phyloP scores from a whole-genome alignment of 2,329 filamentous ascomycete species.

The Alternaria hordeiaustralica region DNA sequence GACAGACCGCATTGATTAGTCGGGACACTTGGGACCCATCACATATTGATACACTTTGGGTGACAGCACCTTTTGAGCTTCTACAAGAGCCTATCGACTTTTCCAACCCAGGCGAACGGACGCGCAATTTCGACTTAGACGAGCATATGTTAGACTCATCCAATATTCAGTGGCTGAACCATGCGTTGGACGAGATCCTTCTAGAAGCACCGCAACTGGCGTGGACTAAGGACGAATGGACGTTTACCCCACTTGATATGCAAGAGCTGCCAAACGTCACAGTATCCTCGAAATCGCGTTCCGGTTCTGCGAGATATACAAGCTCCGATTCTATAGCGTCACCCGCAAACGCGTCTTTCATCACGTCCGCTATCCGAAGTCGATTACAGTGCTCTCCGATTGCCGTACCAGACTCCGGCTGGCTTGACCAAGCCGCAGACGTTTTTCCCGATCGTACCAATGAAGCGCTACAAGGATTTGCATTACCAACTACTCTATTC shows the following conservation, averaged over 20 bases:
- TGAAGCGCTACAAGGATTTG: neutral
- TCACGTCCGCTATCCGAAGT: neutral
- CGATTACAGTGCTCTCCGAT: neutral
- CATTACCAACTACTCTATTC: neutral
- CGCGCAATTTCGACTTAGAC: neutral
- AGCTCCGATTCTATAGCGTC: neutral
- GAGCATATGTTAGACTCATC: neutral
- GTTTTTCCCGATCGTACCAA: slow-evolving; percentile 29
- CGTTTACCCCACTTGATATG: neutral
- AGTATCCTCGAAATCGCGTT: neutral
- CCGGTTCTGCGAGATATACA: neutral
- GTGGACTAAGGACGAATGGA: neutral
- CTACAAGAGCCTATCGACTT: neutral
- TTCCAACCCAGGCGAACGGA: neutral
- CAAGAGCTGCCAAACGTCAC: neutral
- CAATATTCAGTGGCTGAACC: neutral
- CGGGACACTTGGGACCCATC: neutral
- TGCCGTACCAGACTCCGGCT: neutral
- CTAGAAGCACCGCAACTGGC: neutral
- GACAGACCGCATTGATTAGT: neutral
- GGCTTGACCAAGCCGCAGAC: neutral
- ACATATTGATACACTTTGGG: neutral
- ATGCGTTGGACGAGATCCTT: neutral
- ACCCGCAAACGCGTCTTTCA: neutral
- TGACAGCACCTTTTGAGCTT: neutral